Percentiles rank a stretch among this genome's conserved stretches.
Conservation (phyloP, 768 basidiomycete genomes). For the Phlebiopsis flavidoalba region DNA sequence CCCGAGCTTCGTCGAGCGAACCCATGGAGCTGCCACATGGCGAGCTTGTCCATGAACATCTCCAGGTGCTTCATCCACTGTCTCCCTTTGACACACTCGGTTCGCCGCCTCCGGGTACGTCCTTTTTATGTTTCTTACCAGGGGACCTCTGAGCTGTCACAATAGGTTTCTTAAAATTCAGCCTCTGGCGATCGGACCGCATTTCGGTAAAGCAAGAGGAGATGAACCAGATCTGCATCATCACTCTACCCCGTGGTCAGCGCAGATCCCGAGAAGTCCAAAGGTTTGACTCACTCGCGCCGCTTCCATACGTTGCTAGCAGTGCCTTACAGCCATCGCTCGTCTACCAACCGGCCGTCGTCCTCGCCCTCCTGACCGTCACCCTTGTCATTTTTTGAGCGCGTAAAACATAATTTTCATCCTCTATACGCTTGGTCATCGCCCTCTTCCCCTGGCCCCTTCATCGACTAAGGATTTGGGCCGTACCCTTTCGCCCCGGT, state of each 20-base stretch:
- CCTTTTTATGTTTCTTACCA: conserved; percentile 19
- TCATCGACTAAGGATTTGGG: conserved; percentile 44
- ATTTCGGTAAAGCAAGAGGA: conserved; percentile 49
- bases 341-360: conserved; percentile 37
- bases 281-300: conserved; percentile 33
- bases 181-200: conserved; percentile 26
- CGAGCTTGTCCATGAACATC: conserved; percentile 73
- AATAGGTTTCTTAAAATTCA: not conserved
- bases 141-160: conserved; percentile 1
- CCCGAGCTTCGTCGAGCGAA: conserved; percentile 24
- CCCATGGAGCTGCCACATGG: conserved; percentile 66
- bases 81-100: conserved; percentile 8
- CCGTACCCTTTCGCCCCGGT: conserved; percentile 59
- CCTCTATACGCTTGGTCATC: conserved; percentile 57
- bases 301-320: conserved; percentile 63
- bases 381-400: conserved; percentile 53
- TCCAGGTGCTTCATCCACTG: conserved; percentile 55
- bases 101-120: conserved; percentile 8
- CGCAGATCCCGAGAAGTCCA: conserved; percentile 16
- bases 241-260: conserved; percentile 39
- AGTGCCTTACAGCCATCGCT: conserved; percentile 50
- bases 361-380: conserved; percentile 11
- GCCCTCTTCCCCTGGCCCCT: conserved; percentile 36
- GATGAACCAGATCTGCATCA: conserved; percentile 71
- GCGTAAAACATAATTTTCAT: conserved; percentile 77